Evolutionary conservation across 2,329 filamentous ascomycete genomes (phyloP), one percentile per base, ranked within the genome.

Genomic region (Tolypocladium inflatum): DNA sequence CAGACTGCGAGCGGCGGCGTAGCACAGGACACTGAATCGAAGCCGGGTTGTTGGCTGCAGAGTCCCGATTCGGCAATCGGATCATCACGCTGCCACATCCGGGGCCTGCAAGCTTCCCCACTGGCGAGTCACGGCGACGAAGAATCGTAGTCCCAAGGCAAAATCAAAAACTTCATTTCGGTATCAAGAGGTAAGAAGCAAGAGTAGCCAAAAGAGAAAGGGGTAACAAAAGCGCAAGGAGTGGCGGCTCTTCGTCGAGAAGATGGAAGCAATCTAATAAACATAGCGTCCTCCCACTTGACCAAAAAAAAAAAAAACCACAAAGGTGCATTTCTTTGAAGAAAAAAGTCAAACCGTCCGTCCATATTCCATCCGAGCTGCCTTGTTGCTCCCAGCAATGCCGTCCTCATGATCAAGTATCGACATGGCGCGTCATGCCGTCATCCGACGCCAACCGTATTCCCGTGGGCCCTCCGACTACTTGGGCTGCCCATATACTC

Each of bases 221-320:
- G 45, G 26, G 45, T 42, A 57, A 59, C 41, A 57, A 54, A 37
- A 56, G 55, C 59, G 62, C 58, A 63, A 63, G 48, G 62, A 64
- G 62, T 58, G 63, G 59, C 52, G 55, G 62, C 63, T 70, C 69
- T 70, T 71, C 69, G 59, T 64, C 62, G 67, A 63, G 67, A 71
- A 70, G 69, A 70, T 67, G 51, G 60, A 66, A 69, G 61, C 60
- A 66, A 60, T 71, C 68, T 50, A 50, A 30, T 71, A 70, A 63
- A 64, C 57, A 61, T 56, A 21, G 23, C 9, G 15, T 39, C 37
- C 23, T 30, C 37, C 37, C 52, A 23, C 37, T 42, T 62, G 55
- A 58, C 63, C 57, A 57, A 33, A 60, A 64, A 63, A 33, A 60
- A 64, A 63, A 56, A 58, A 60, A 60, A 54, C 43, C 26, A 57